These are phyloP conservation scores for Glycine soja DNA, from an alignment of 306 rosid species.

Conservation along the genomic window DNA sequence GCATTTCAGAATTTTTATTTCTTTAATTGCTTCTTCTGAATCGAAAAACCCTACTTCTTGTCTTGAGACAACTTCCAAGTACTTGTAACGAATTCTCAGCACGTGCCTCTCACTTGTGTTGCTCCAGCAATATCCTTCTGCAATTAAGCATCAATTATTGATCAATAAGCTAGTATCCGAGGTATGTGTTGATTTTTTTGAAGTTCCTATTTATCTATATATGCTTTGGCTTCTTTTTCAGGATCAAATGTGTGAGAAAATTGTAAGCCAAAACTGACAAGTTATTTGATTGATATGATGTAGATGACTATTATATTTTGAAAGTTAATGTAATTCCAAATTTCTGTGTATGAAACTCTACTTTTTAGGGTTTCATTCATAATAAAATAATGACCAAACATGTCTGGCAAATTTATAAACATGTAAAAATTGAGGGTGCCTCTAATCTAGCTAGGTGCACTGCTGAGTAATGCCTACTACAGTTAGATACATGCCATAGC, in stretches of 20 bases:
- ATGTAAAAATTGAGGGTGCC: constrained; percentile 29
- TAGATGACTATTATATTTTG: neutral
- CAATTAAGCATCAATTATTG: constrained; percentile 17
- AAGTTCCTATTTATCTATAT: neutral
- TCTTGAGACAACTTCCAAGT: constrained; percentile 82
- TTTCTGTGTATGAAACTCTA: neutral
- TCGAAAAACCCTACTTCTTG: constrained; percentile 96
- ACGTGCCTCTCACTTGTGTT: constrained; percentile 95
- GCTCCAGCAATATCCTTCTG: constrained; percentile 99
- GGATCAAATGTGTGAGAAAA: constrained; percentile 5
- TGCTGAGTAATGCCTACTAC: constrained; percentile 3
- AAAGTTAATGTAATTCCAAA: neutral
- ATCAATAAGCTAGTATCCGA: constrained; percentile 22
- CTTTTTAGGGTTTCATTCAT: constrained; percentile 51
- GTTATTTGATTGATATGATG: neutral
- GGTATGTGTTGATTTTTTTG: neutral
- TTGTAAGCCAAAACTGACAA: neutral
- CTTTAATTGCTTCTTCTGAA: constrained; percentile 77
- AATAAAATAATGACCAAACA: neutral
- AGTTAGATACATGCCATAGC: neutral
- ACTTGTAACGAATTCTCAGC: constrained; percentile 82
- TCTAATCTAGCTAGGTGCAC: neutral
- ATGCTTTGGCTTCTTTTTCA: neutral
- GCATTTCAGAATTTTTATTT: constrained; percentile 19
- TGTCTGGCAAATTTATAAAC: neutral